Percentiles rank a stretch among this genome's conserved stretches.
These are phyloP conservation scores for Teratosphaeria zuluensis DNA, from an alignment of 2,329 filamentous ascomycete genomes.

Conservation along the genomic window DNA sequence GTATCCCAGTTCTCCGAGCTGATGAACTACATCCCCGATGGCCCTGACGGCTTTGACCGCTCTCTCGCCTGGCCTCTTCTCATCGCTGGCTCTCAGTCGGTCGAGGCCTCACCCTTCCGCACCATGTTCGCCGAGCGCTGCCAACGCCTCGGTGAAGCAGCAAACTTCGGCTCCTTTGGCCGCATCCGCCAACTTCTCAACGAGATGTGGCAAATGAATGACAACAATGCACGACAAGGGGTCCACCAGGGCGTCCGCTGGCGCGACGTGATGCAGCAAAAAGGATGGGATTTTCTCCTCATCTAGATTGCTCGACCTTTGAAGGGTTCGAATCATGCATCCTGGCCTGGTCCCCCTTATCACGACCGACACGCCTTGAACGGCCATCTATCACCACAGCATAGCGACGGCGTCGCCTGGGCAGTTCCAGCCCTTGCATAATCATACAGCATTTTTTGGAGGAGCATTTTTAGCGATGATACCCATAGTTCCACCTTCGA, in stretches of 20 bases:
- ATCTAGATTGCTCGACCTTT: conserved; percentile 44
- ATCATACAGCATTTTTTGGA: not conserved
- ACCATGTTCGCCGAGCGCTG: conserved; percentile 67
- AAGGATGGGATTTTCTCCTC: conserved; percentile 85
- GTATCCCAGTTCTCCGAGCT: conserved; percentile 67
- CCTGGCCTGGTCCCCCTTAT: conserved; percentile 16
- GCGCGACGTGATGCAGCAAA: conserved; percentile 86
- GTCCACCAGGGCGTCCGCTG: conserved; percentile 68
- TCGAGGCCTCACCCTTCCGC: conserved; percentile 65
- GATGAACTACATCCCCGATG: conserved; percentile 73
- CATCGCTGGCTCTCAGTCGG: conserved; percentile 70
- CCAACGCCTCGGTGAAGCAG: conserved; percentile 63
- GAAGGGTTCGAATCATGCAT: conserved; percentile 13
- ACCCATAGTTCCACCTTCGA: conserved; percentile 8
- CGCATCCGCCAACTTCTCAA: conserved; percentile 67
- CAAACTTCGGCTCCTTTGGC: conserved; percentile 74
- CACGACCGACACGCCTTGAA: conserved; percentile 2
- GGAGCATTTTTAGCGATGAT: conserved; percentile 9
- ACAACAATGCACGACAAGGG: conserved; percentile 46
- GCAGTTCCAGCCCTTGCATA: conserved; percentile 1
- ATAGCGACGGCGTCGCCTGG: conserved; percentile 23
- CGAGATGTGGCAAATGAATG: conserved; percentile 72
- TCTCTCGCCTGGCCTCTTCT: conserved; percentile 90
- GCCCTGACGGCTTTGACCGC: conserved; percentile 74
- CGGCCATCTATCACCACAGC: conserved; percentile 8